Percentiles rank a stretch among this genome's conserved stretches.
Evolutionary conservation across 192 early-diverging fungal genomes (phyloP).

Genomic region (Geranomyces variabilis): DNA sequence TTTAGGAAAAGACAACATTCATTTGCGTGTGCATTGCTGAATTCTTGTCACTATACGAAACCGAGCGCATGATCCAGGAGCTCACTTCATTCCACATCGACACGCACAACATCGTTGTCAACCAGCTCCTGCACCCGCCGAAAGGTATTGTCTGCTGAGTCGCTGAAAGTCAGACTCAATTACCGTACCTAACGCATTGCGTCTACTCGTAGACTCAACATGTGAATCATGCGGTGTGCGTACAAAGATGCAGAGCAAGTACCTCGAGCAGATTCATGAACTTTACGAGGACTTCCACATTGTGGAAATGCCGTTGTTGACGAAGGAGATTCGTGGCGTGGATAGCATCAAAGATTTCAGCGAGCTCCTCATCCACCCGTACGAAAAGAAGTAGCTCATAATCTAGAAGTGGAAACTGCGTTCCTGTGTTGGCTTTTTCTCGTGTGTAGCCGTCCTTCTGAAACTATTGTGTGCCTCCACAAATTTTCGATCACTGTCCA

Average conservation of each 20-base stretch:
- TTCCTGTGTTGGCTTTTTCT: no score
- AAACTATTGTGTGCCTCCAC: no score
- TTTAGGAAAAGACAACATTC: constrained; percentile 94
- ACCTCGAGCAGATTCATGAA: constrained; percentile 97
- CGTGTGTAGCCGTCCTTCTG: no score
- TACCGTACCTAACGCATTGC: no score
- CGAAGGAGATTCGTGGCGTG: constrained; percentile 93
- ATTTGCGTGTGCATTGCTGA: constrained; percentile 99
- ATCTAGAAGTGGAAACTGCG: no score
- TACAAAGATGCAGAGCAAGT: constrained; percentile 98
- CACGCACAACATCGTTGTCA: constrained; percentile 99
- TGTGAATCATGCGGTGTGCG: constrained; percentile 82
- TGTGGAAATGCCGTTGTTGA: constrained; percentile 90
- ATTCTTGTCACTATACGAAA: constrained; percentile 99
- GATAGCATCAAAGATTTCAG: constrained; percentile 92
- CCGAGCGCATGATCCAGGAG: constrained; percentile 99
- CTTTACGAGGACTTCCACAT: constrained; percentile 99
- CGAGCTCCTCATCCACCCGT: constrained; percentile 87
- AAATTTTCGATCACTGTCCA: no score
- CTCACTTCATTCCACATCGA: constrained; percentile 96
- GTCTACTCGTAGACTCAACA: constrained; percentile 41
- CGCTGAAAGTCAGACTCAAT: no score
- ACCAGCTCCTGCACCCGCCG: constrained; percentile 96
- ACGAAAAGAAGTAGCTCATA: constrained; percentile 27
- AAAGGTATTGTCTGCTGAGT: no score